These are phyloP conservation scores for Neofusicoccum kwambonambiense DNA, from an alignment of 2,329 filamentous ascomycete species.

Conservation along the genomic window DNA sequence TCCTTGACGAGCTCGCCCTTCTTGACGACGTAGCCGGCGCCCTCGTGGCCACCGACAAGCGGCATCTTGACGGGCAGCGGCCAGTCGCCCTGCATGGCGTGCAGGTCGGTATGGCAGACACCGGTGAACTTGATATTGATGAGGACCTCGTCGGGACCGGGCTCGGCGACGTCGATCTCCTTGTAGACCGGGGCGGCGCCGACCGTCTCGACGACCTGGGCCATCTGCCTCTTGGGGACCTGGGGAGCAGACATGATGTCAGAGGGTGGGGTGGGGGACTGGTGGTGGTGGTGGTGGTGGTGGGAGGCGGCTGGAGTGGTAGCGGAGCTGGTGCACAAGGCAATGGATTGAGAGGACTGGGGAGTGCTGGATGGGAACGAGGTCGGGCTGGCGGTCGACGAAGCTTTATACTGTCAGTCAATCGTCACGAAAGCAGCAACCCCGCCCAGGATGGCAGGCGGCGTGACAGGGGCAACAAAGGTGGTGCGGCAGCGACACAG, in stretches of 20 bases:
- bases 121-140: slow-evolving; percentile 88
- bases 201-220: slow-evolving; percentile 81
- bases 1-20: slow-evolving; percentile 74
- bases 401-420: slow-evolving; percentile 14
- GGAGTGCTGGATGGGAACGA: neutral
- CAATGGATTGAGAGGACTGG: neutral
- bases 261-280: neutral
- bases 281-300: neutral
- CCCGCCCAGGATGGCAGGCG: slow-evolving; percentile 11
- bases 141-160: slow-evolving; percentile 85
- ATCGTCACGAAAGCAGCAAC: slow-evolving; percentile 1
- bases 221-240: slow-evolving; percentile 84
- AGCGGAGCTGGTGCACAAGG: neutral
- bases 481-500: neutral
- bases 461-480: slow-evolving; percentile 10
- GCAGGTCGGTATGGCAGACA: slow-evolving; percentile 85
- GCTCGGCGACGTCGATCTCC: slow-evolving; percentile 76
- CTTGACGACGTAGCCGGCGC: slow-evolving; percentile 80
- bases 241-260: slow-evolving; percentile 45
- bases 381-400: neutral
- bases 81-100: slow-evolving; percentile 87
- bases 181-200: slow-evolving; percentile 71
- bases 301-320: neutral
- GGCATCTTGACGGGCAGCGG: slow-evolving; percentile 79
- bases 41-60: slow-evolving; percentile 76